Conservation (phyloP, 805 yeast species). For the Yarrowia sp. region DNA sequence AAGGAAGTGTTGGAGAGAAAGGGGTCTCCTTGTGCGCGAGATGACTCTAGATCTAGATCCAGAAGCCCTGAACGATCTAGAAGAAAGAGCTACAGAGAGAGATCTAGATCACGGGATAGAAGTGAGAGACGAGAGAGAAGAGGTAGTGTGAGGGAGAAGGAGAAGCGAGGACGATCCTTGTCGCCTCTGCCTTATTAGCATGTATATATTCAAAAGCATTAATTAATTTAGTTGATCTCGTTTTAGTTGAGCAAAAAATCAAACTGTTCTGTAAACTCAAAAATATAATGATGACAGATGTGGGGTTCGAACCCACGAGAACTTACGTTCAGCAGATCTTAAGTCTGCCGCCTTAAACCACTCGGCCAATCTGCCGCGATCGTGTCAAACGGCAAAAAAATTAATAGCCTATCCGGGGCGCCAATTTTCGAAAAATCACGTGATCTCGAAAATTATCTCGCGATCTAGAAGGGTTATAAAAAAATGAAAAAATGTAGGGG, state of each 20-base stretch:
- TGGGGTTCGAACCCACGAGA: constrained; percentile 43
- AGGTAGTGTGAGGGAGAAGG: background rate
- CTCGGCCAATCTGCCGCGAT: constrained; percentile 40
- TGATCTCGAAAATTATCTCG: background rate
- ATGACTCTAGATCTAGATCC: constrained; percentile 4
- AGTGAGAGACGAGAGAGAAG: background rate
- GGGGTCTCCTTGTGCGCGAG: background rate
- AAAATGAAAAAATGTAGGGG: background rate
- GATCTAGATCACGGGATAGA: background rate
- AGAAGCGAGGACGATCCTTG: background rate
- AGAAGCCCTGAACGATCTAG: constrained; percentile 5
- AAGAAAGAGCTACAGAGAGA: constrained; percentile 4
- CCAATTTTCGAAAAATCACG: background rate
- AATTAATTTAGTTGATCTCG: background rate
- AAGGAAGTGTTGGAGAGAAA: background rate
- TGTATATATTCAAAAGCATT: background rate
- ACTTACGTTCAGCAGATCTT: constrained; percentile 40
- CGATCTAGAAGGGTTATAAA: background rate
- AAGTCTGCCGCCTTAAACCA: constrained; percentile 42
- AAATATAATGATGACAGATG: constrained; percentile 38
- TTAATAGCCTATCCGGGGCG: background rate
- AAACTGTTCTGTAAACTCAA: constrained; percentile 7
- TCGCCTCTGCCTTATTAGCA: background rate
- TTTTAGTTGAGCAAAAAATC: no score
- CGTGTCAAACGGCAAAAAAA: background rate